These are phyloP conservation scores for Podila horticola DNA, from an alignment of 192 early-diverging fungal species.

Conservation along the genomic window DNA sequence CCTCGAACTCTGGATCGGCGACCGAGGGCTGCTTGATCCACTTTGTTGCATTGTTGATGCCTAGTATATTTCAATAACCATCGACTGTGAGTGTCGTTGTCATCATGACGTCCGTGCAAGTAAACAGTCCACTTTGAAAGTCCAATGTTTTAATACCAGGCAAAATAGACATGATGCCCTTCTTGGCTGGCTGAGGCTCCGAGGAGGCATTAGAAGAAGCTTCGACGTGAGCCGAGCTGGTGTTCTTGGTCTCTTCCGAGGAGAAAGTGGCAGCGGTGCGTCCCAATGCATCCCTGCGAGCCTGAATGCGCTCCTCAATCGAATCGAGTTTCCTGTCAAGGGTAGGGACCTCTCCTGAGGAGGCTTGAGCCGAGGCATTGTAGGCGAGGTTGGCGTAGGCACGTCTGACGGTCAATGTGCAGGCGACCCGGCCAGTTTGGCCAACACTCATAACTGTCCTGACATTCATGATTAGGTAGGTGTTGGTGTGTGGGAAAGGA, in stretches of 20 bases:
- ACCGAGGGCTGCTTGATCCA: conserved; percentile 55
- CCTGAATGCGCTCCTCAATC: conserved; percentile 51
- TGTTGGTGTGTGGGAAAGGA: not conserved
- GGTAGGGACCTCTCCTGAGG: conserved; percentile 33
- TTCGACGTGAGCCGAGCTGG: not conserved
- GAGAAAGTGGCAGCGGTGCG: conserved; percentile 3
- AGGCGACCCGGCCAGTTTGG: conserved; percentile 16
- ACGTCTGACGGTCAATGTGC: conserved; percentile 12
- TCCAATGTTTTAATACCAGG: conserved; percentile 17
- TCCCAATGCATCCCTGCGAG: conserved; percentile 33
- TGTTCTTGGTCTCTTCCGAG: conserved; percentile 3
- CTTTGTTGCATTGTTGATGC: conserved; percentile 47
- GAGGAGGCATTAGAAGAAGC: conserved; percentile 3
- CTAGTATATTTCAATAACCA: conserved; percentile 9
- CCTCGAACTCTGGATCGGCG: conserved; percentile 63
- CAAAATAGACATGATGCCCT: conserved; percentile 50
- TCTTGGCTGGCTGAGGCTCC: conserved; percentile 18
- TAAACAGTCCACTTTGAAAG: too few relatives aligned
- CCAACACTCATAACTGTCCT: conserved; percentile 36
- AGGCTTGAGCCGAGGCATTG: conserved; percentile 32
- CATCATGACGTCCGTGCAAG: too few relatives aligned
- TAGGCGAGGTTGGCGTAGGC: conserved; percentile 50
- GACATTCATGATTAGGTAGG: conserved; percentile 25
- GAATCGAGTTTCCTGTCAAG: conserved; percentile 48
- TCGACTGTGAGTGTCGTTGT: not conserved